phyloP scores from a whole-genome alignment of 768 basidiomycete genomes.

The Wakefieldia striispora region DNA sequence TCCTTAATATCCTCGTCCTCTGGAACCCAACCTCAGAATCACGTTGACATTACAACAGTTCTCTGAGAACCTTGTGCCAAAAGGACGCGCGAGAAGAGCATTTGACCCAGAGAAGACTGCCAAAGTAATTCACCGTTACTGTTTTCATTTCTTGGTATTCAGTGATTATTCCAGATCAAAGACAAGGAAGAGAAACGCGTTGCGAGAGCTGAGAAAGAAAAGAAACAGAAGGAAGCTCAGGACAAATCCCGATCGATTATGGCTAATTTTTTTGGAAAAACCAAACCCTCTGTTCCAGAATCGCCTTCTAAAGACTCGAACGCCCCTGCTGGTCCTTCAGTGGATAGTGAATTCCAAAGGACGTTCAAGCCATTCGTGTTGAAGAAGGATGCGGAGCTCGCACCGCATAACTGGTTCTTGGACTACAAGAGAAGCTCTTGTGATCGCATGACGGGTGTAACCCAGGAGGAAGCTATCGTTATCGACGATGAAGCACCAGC shows the following conservation, averaged over 20 bases:
- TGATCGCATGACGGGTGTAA: constrained; percentile 19
- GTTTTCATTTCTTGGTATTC: constrained; percentile 1
- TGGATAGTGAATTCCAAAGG: constrained; percentile 64
- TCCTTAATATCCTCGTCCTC: neutral
- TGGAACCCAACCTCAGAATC: neutral
- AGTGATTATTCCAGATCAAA: constrained; percentile 50
- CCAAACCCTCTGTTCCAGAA: constrained; percentile 36
- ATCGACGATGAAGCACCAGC: constrained; percentile 45
- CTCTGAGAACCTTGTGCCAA: constrained; percentile 26
- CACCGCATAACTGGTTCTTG: constrained; percentile 71
- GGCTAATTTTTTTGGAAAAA: constrained; percentile 75
- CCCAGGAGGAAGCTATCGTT: constrained; percentile 52
- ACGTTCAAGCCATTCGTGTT: constrained; percentile 77
- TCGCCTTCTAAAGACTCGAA: constrained; percentile 25
- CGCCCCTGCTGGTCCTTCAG: constrained; percentile 33
- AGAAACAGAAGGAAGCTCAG: constrained; percentile 66
- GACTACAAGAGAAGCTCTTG: constrained; percentile 28
- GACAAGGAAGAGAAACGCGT: constrained; percentile 65
- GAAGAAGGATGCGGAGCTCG: constrained; percentile 71
- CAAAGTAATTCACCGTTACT: constrained; percentile 20
- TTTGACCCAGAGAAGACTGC: constrained; percentile 52
- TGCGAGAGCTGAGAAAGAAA: constrained; percentile 68
- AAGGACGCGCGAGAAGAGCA: constrained; percentile 48
- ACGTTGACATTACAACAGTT: constrained; percentile 8
- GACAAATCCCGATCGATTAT: constrained; percentile 74